Percentiles rank a stretch among this genome's conserved stretches.
phyloP scores from a whole-genome alignment of 352 stramenopile genomes.

The Phytophthora pseudosyringae region DNA sequence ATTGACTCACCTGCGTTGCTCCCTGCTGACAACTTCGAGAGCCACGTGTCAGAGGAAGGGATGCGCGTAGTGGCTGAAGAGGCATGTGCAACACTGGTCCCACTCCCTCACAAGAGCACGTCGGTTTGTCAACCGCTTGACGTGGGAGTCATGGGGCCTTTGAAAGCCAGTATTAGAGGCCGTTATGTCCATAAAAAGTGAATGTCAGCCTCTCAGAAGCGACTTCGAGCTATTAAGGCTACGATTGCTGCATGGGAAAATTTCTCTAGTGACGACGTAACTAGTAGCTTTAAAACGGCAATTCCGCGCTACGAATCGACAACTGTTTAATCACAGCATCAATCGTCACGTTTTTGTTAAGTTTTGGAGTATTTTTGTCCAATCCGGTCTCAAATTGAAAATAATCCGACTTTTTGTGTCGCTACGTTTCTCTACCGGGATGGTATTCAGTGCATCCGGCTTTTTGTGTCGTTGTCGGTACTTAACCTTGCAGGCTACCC shows the following conservation, averaged over 20 bases:
- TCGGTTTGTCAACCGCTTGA: too few relatives aligned
- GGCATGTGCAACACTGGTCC: neutral
- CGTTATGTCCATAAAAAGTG: neutral
- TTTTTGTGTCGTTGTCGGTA: conserved; percentile 9
- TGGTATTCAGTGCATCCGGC: neutral
- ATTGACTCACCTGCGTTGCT: too few relatives aligned
- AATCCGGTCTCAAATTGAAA: neutral
- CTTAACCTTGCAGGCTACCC: too few relatives aligned
- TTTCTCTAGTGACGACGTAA: conserved; percentile 2
- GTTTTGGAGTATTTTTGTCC: neutral
- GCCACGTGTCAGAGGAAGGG: conserved; percentile 27
- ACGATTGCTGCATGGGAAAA: conserved; percentile 5
- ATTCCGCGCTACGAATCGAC: conserved; percentile 8
- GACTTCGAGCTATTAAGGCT: conserved; percentile 9
- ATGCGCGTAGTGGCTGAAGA: conserved; percentile 18
- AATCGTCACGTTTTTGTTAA: neutral
- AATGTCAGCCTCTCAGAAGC: neutral
- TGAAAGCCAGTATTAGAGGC: conserved; percentile 1
- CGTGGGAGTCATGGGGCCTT: too few relatives aligned
- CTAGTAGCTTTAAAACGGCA: conserved; percentile 12
- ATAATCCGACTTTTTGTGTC: neutral
- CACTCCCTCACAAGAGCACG: too few relatives aligned
- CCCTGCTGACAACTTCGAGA: conserved; percentile 25
- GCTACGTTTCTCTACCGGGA: neutral
- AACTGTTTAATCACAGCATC: conserved; percentile 3